Evolutionary conservation across 441 rosid genomes (phyloP), one percentile per base, ranked within the genome.

Genomic region (Lepidium campestre): DNA sequence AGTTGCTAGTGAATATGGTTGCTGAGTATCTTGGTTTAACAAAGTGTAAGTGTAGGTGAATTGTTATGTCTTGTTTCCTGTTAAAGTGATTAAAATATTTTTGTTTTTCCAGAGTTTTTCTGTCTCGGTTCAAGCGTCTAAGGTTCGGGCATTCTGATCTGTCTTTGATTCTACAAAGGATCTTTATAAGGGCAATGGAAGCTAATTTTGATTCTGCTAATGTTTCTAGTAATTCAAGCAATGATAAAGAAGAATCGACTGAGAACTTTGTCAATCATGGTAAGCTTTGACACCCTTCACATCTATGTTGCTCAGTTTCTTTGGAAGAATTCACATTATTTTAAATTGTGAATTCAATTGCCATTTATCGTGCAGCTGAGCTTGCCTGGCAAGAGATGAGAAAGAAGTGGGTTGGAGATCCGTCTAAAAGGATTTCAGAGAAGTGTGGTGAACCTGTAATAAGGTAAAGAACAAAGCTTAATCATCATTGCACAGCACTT

Each of bases 351-450:
- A n/a, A 45, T n/a, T n/a, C n/a, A n/a, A n/a, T 54, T 1, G 7
- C 1, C 5, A 4, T 54, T 71, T 27, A 4, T 29, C 23, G 11
- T 75, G 79, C 74, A 81, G 84, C 87, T 39, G 85, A 81, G 83
- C 73, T 77, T 46, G 79, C 77, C 14, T 86, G 92, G 89, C 78
- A 77, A 31, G 84, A 81, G 81, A 64, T 50, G 74, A 79, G 87
- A 50, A 82, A 57, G 75, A 77, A 77, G 37, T 86, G 89, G 92
- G 72, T 80, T 52, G 87, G 87, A 34, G 87, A 85, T 57, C 77
- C 69, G 15, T 72, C 85, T 62, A 75, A 73, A 42, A 75, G 70
- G 69, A 63, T 75, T 41, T 68, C 78, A 62, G 80, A 73, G 59
- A 49, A 70, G 62, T 75, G 78, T 29, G 35, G 40, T 68, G 90